Conservation (phyloP, 306 rosid species). For the Erythrophleum fordii region DNA sequence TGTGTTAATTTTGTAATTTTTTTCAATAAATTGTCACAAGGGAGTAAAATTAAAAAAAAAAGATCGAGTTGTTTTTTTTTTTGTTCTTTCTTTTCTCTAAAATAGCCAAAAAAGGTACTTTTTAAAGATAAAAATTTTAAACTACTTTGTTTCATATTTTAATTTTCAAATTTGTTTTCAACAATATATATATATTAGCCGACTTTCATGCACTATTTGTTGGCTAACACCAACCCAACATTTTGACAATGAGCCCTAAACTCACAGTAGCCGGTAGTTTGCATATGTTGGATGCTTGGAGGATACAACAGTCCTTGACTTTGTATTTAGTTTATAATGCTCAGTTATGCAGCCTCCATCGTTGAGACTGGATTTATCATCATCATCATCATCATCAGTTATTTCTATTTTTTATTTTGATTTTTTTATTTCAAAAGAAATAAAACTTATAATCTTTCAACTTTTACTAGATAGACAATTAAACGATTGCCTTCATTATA, state of each 20-base stretch:
- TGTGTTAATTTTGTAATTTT: neutral
- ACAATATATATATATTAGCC: neutral
- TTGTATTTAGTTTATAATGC: constrained; percentile 25
- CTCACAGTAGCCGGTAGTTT: neutral
- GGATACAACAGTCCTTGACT: constrained; percentile 49
- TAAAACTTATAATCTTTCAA: no score
- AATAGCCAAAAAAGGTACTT: neutral
- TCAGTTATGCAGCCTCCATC: no score
- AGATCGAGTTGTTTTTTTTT: no score
- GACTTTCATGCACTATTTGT: neutral
- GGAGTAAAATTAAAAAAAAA: neutral
- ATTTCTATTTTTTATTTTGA: no score
- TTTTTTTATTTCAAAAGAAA: no score
- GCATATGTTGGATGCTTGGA: constrained; percentile 33
- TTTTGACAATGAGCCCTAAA: constrained; percentile 1
- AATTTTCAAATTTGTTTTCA: neutral
- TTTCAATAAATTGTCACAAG: neutral
- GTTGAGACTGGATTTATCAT: no score
- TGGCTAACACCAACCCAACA: constrained; percentile 5
- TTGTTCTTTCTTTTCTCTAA: neutral
- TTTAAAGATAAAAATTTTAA: neutral
- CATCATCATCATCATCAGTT: no score
- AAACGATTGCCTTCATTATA: no score
- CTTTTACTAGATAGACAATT: no score
- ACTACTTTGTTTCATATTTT: neutral